Base-by-base conservation (phyloP, 1,139 yeast genomes). In the Taphrina pruni region DNA sequence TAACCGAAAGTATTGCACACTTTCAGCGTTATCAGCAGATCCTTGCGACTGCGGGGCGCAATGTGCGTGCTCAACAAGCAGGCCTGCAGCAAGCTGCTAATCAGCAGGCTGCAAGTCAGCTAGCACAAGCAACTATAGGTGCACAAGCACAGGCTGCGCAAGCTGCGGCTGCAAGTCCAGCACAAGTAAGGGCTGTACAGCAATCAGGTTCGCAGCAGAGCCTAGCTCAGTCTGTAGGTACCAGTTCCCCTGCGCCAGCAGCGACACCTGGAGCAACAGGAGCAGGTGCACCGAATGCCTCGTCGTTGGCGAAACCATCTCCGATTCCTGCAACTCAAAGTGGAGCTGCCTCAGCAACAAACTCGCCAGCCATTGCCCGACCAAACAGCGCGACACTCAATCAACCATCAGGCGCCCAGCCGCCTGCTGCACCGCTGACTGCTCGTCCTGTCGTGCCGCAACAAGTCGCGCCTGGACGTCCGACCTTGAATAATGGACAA, bases 261-360 rank as follows among this genome's bases (percentile, higher is more conserved):
- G 5, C 35, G 7, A 7, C 20, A 2, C 12, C 41, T 2, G 58
- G 41, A 11, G 20, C 26, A n/a, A 17, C 58, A 12, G 39, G n/a
- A 9, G 20, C 45, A 11, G 32, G 14, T 2, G 58, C 58, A 12
- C 35, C 71, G 51, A 45, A 71, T 58, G 56, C 69, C 48, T 38
- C 71, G 36, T 51, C 71, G 41, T 20, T 56, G 41, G 20, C 60
- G 55, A 1, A 60, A 79, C 73, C 69, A 77, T 71, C 60, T 77
- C 81, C 77, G 90, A 80, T 74, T 88, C 92, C 75, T 87, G 89
- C 57, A 89, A 88, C 76, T 88, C 91, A 74, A 85, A 86, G 3
- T 93, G 94, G 66, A 88, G 81, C 66, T 12, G 69, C 72, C 20
- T 54, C 58, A 11, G 43, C 26, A n/a, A 32, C 39, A 21, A 46